Evolutionary conservation across 2,329 filamentous ascomycete species (phyloP).

Genomic region (Endoconidiophora laricicola): DNA sequence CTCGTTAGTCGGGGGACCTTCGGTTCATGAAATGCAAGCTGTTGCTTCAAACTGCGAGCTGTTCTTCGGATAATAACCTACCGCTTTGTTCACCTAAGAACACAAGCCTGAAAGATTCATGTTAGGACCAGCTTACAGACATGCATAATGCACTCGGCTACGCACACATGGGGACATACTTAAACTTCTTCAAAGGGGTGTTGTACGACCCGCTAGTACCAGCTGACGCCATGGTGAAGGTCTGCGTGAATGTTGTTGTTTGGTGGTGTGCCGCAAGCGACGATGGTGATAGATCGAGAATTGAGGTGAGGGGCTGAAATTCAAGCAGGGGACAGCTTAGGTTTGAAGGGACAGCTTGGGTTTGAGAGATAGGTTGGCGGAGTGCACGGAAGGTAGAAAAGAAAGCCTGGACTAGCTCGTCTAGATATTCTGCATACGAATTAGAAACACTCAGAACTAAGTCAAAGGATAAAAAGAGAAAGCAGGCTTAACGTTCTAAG

Average conservation of each 20-base stretch:
- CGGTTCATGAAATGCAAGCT: background rate
- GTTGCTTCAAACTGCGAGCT: background rate
- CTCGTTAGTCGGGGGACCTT: no score
- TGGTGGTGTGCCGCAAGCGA: background rate
- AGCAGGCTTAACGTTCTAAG: background rate
- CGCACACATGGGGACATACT: constrained; percentile 38
- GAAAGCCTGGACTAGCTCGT: background rate
- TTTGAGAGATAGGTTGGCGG: background rate
- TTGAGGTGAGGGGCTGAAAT: background rate
- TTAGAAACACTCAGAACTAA: background rate
- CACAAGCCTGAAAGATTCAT: constrained; percentile 49
- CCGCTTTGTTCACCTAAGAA: constrained; percentile 97
- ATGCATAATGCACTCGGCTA: background rate
- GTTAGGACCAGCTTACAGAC: constrained; percentile 9
- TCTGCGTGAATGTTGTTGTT: background rate
- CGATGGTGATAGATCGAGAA: background rate
- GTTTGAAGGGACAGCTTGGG: background rate
- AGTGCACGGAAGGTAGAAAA: background rate
- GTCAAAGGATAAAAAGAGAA: background rate
- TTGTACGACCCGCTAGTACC: constrained; percentile 70
- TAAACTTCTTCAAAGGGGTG: constrained; percentile 99
- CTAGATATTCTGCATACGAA: background rate
- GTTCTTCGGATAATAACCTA: constrained; percentile 31
- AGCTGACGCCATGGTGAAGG: constrained; percentile 58
- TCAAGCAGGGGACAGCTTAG: no score